Evolutionary conservation across 495 filamentous ascomycete genomes (phyloP).

Genomic region (Neurospora sp.): DNA sequence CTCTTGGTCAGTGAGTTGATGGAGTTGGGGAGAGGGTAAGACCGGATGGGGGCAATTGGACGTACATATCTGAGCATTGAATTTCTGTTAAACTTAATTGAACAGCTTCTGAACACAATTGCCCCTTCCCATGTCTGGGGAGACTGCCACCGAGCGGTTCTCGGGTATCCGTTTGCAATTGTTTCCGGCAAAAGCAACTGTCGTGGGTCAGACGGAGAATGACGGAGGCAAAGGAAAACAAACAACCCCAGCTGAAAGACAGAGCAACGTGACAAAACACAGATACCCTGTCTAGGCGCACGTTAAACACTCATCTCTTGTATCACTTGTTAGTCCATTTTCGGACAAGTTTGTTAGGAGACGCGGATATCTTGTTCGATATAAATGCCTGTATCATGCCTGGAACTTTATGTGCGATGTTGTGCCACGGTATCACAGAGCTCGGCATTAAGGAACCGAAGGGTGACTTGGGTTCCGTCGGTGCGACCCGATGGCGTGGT

Average conservation of each 20-base stretch:
- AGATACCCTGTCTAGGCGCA: not conserved
- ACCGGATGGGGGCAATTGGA: not conserved
- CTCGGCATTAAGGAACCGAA: not conserved
- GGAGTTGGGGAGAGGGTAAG: not conserved
- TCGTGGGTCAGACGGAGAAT: not conserved
- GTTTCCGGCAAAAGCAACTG: not conserved
- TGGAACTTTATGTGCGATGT: not conserved
- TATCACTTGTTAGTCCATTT: not conserved
- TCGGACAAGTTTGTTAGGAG: not conserved
- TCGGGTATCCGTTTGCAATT: not conserved
- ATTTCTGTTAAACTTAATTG: not conserved
- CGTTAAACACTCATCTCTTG: not conserved
- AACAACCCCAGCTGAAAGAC: not conserved
- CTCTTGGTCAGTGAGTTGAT: not conserved
- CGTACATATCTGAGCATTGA: not conserved
- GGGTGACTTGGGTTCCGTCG: not conserved
- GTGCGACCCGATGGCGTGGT: not conserved
- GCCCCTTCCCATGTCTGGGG: rapidly evolving
- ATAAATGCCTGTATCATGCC: not conserved
- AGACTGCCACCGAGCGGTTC: not conserved
- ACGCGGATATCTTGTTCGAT: not conserved
- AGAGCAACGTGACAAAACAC: not conserved
- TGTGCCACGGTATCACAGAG: not conserved
- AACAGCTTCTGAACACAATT: not conserved
- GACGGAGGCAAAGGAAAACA: not conserved